Conservation (phyloP, 169 alveolate genomes). For the Eimeria acervulina region DNA sequence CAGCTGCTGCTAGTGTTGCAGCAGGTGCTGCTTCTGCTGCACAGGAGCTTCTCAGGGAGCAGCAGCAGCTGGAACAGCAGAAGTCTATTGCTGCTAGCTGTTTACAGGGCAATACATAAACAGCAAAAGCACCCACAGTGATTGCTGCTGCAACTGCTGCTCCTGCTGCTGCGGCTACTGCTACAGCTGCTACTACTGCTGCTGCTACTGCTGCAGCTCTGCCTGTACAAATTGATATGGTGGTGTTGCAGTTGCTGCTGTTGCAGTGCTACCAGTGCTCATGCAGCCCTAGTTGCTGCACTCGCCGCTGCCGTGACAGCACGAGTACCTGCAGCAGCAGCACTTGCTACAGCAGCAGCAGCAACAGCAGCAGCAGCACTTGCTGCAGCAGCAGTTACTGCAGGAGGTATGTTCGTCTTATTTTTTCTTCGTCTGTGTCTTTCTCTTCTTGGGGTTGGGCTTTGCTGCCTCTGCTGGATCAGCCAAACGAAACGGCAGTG, state of each 20-base stretch:
- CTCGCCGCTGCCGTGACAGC: neutral
- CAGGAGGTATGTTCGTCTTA: neutral
- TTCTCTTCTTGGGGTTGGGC: slow-evolving; percentile 13
- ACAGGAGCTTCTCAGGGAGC: neutral
- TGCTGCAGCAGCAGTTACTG: slow-evolving; percentile 18
- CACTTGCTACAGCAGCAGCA: neutral
- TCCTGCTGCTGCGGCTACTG: neutral
- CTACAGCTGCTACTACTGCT: neutral
- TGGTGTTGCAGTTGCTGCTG: slow-evolving; percentile 16
- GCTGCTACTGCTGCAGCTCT: neutral
- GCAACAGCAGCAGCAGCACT: neutral
- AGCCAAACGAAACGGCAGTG: slow-evolving; percentile 32
- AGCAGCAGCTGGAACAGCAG: neutral
- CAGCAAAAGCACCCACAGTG: neutral
- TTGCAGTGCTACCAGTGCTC: neutral
- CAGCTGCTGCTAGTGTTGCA: neutral
- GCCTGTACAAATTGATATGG: too few relatives aligned
- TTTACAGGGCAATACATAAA: neutral
- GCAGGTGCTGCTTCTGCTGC: neutral
- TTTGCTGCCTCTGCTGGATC: slow-evolving; percentile 56
- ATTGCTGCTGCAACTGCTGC: slow-evolving; percentile 10
- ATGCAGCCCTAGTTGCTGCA: neutral
- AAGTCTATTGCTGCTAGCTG: neutral
- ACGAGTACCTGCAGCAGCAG: neutral
- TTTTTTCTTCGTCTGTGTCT: neutral